These are phyloP conservation scores for Trichaptum fuscoviolaceum DNA, from an alignment of 768 basidiomycete species.

Conservation along the genomic window DNA sequence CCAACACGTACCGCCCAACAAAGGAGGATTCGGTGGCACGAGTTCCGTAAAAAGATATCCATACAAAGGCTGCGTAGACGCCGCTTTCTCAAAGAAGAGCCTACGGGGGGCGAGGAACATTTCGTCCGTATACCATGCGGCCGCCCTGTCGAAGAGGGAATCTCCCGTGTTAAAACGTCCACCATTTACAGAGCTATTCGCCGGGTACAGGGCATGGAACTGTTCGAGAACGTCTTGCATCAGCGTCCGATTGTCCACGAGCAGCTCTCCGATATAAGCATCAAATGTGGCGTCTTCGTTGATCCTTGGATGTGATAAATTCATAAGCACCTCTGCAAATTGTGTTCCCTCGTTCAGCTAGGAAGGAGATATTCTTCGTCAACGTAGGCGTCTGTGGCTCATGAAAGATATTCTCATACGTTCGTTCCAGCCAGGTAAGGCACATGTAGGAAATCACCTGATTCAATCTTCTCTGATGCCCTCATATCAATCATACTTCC, in stretches of 20 bases:
- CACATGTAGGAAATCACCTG: conserved; percentile 47
- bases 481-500: conserved; percentile 44
- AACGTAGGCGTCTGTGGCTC: neutral
- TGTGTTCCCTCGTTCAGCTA: conserved; percentile 51
- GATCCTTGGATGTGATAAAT: conserved; percentile 32
- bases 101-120: conserved; percentile 51
- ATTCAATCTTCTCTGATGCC: conserved; percentile 39
- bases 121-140: conserved; percentile 52
- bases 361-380: neutral
- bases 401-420: conserved; percentile 21
- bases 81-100: conserved; percentile 44
- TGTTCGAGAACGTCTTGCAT: conserved; percentile 35
- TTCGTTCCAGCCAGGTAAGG: conserved; percentile 54
- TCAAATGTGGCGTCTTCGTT: conserved; percentile 41
- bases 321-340: conserved; percentile 35
- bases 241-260: conserved; percentile 50
- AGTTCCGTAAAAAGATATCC: conserved; percentile 53
- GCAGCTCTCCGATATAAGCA: conserved; percentile 39
- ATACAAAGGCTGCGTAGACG: conserved; percentile 43
- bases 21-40: conserved; percentile 46
- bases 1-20: conserved; percentile 39
- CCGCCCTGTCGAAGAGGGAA: conserved; percentile 50
- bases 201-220: conserved; percentile 39
- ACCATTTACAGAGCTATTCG: conserved; percentile 42
- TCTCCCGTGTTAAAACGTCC: conserved; percentile 55